Percentiles rank a stretch among this genome's conserved stretches.
Evolutionary conservation across 2,329 filamentous ascomycete genomes (phyloP).

Genomic region (Curvularia sp.): DNA sequence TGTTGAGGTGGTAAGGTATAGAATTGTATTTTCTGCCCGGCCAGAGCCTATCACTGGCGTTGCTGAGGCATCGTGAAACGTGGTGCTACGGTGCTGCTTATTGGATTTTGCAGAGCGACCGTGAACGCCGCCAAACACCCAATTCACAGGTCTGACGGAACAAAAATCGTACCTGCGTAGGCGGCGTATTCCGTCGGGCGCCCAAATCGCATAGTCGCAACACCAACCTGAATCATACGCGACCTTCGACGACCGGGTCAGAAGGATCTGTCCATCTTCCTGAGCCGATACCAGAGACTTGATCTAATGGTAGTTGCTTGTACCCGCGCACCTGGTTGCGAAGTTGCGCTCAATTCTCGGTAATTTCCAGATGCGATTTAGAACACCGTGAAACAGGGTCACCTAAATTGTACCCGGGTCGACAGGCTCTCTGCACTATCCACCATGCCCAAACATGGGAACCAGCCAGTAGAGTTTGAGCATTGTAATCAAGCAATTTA

Average conservation of each 20-base stretch:
- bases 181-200: not conserved
- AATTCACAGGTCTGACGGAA: not conserved
- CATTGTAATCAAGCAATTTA: constrained; percentile 18
- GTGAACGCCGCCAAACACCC: no score
- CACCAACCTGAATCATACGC: not conserved
- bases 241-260: not conserved
- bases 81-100: not conserved
- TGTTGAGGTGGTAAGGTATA: constrained; percentile 85
- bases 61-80: constrained; percentile 22
- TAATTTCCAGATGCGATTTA: not conserved
- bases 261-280: not conserved
- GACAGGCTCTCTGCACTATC: constrained; percentile 9
- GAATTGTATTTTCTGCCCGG: constrained; percentile 81
- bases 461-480: constrained; percentile 5
- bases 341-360: not conserved
- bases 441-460: not conserved
- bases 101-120: not conserved
- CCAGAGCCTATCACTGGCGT: constrained; percentile 76
- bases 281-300: not conserved
- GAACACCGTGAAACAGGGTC: not conserved
- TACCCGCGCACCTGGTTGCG: constrained; percentile 1
- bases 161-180: not conserved
- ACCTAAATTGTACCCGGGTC: constrained; percentile 6
- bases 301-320: not conserved
- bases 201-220: not conserved